Base-by-base conservation (phyloP, 768 basidiomycete genomes). In the Amylocystis lapponica region DNA sequence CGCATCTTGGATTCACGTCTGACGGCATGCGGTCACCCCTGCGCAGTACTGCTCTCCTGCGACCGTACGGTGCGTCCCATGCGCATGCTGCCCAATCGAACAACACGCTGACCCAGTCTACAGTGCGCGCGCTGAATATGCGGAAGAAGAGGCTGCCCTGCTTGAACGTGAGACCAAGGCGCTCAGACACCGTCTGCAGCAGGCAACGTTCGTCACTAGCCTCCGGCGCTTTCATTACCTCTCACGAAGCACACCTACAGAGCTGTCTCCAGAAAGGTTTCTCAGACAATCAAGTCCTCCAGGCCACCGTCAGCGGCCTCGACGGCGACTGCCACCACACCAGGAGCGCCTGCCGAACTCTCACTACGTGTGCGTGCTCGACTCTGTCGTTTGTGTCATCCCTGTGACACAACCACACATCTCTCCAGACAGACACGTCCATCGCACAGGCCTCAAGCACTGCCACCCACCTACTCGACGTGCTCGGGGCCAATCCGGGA, bases 351-450 rank as follows among this genome's bases (percentile, higher is more conserved):
- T 66, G 48, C 52, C 27, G 59, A 64, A 27, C 46, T 65, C 12
- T 64, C 65, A 10, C 39, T 62, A 22, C 25, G 60, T 17, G 66
- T 65, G n/a, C n/a, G n/a, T n/a, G n/a, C n/a, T 32, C 38, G 52
- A 27, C 7, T 17, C 4, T 25, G 5, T 26, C 16, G 26, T 16
- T 19, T 31, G 13, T 8, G 17, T 8, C 12, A 36, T 8, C 10
- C 12, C 34, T n/a, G n/a, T n/a, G n/a, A 13, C 19, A 13, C 17
- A 36, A 10, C 19, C 11, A 36, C 17, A 19, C 10, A 8, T 9
- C 19, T 13, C 37, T 9, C 19, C 17, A 39, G 37, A 19, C 22
- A 8, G 37, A 25, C 25, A 22, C 37, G 8, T 7, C 19, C 19
- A 22, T 39, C 8, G 8, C 37, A 19, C 10, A 27, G 19, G 23